Percentiles rank a stretch among this genome's conserved stretches.
Evolutionary conservation across 176 grass and related monocot species (phyloP).

Genomic region (Phoenix dactylifera): DNA sequence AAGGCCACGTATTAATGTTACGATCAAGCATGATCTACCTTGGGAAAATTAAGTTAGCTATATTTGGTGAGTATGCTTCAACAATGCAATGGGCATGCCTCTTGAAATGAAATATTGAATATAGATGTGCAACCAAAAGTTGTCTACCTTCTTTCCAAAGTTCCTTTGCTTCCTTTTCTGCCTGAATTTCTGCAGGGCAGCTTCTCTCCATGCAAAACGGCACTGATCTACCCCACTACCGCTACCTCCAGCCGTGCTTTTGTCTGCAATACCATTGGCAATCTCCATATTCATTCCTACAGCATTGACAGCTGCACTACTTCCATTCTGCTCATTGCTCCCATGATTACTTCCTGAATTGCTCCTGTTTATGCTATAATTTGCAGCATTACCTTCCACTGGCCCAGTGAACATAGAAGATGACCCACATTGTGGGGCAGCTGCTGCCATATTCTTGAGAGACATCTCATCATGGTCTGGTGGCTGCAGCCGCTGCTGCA

Average conservation of each 20-base stretch:
- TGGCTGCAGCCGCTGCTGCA: conserved; percentile 2
- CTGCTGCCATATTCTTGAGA: conserved; percentile 21
- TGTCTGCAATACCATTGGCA: conserved; percentile 28
- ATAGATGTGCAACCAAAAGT: conserved; percentile 4
- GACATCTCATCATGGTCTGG: conserved; percentile 1
- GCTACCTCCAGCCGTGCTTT: conserved; percentile 32
- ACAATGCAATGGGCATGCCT: too few species aligned
- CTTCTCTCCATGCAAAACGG: conserved; percentile 49
- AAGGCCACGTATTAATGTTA: too few species aligned
- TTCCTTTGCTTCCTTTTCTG: conserved; percentile 68
- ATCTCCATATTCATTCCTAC: conserved; percentile 43
- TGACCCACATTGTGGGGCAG: conserved; percentile 32
- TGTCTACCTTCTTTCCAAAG: conserved; percentile 76
- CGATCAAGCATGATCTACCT: too few species aligned
- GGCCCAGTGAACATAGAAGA: conserved; percentile 31
- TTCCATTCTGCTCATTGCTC: conserved; percentile 52
- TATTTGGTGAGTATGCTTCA: too few species aligned
- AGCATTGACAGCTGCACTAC: conserved; percentile 28
- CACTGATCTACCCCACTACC: conserved; percentile 39
- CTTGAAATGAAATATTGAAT: too few species aligned
- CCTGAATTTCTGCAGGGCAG: conserved; percentile 63
- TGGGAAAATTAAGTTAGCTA: too few species aligned
- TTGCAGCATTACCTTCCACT: conserved; percentile 58
- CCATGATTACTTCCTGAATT: conserved; percentile 68
- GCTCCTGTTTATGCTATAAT: conserved; percentile 49